phyloP scores from a whole-genome alignment of 306 rosid species.

The Pyrus bretschneideri region DNA sequence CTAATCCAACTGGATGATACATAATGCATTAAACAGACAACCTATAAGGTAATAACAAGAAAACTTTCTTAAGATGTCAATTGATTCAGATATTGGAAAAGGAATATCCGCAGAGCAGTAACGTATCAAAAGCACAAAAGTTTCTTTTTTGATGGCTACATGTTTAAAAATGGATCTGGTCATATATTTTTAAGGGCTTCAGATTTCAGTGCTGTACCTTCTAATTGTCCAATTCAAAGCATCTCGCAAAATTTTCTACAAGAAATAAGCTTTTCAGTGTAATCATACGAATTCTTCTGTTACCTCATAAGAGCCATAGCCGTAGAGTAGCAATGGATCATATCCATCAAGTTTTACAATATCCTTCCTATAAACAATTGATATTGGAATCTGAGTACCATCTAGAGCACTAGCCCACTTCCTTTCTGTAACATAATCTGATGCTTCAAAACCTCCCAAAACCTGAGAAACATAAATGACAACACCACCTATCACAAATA shows the following conservation, averaged over 20 bases:
- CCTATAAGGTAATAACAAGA: not conserved
- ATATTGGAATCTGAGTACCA: conserved; percentile 76
- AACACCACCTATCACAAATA: not conserved
- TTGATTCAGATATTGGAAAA: not conserved
- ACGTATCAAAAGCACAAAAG: not conserved
- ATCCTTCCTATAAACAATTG: conserved; percentile 77
- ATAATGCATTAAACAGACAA: not conserved
- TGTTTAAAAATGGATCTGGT: conserved; percentile 62
- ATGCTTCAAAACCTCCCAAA: conserved; percentile 77
- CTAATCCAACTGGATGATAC: not conserved
- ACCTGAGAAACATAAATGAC: conserved; percentile 38
- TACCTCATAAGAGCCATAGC: conserved; percentile 99
- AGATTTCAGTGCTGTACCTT: conserved; percentile 58
- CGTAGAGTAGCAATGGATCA: conserved; percentile 83
- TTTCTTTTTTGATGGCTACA: conserved; percentile 44
- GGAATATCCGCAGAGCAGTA: not conserved
- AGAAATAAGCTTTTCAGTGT: conserved; percentile 15
- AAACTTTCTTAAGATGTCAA: not conserved
- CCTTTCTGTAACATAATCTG: conserved; percentile 76
- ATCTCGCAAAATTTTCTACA: not conserved
- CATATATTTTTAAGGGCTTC: conserved; percentile 53
- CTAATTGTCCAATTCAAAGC: conserved; percentile 12
- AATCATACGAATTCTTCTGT: not conserved
- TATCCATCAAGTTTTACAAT: conserved; percentile 82
- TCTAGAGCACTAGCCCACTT: conserved; percentile 75